Evolutionary conservation across 2,329 filamentous ascomycete species (phyloP).

Genomic region (Pseudogymnoascus sp.): DNA sequence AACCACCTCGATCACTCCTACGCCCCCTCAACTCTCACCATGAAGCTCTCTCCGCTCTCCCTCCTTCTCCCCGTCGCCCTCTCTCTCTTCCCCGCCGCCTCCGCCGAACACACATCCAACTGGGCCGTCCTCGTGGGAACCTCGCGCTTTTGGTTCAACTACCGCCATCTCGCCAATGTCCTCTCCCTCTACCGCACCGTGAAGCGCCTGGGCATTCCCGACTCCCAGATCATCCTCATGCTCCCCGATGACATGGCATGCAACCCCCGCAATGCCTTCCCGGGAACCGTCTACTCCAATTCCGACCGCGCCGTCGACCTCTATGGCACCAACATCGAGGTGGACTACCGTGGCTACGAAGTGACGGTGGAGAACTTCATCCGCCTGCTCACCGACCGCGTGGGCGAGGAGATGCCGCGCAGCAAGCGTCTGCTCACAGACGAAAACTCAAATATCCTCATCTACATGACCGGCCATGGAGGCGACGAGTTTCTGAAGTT

Average conservation of each 20-base stretch:
- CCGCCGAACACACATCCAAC: conserved; percentile 85
- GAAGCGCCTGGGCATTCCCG: conserved; percentile 93
- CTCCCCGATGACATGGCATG: conserved; percentile 99
- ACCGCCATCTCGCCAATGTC: conserved; percentile 94
- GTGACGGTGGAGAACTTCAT: conserved; percentile 99
- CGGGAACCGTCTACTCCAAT: conserved; percentile 97
- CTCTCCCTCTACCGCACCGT: conserved; percentile 96
- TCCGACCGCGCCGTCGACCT: conserved; percentile 90
- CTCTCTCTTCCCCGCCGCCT: conserved; percentile 29
- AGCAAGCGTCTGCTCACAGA: conserved; percentile 92
- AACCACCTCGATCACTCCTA: background rate
- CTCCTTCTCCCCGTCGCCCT: conserved; percentile 42
- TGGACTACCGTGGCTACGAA: conserved; percentile 96
- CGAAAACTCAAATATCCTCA: conserved; percentile 89
- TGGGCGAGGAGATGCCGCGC: conserved; percentile 87
- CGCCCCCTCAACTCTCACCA: conserved; percentile 22
- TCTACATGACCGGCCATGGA: conserved; percentile 98
- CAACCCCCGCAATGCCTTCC: conserved; percentile 96
- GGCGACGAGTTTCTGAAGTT: conserved; percentile 98
- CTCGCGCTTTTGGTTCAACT: conserved; percentile 99
- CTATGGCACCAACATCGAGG: conserved; percentile 98
- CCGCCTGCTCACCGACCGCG: conserved; percentile 83
- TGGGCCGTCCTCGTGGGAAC: conserved; percentile 99
- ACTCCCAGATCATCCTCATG: conserved; percentile 99
- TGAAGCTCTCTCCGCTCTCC: conserved; percentile 45